A percentile compares a stretch with the other conserved stretches of the same genome.
Conservation (phyloP, 768 basidiomycete species). For the Candolleomyces efflorescens region DNA sequence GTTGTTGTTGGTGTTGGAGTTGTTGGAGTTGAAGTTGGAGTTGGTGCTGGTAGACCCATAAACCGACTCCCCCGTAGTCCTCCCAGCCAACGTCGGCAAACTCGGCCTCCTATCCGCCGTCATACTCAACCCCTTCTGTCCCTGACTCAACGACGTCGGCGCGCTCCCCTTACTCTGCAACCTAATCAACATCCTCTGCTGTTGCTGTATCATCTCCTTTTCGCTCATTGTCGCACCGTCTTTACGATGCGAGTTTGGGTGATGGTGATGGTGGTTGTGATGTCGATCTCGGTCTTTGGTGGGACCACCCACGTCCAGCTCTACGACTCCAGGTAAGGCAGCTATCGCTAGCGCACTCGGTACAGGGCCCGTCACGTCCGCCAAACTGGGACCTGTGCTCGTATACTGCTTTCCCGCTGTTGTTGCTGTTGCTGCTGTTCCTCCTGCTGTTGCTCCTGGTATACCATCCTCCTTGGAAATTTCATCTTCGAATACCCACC, state of each 20-base stretch:
- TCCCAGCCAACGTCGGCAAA: background rate
- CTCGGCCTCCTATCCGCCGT: background rate
- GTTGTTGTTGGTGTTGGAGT: background rate
- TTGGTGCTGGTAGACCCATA: background rate
- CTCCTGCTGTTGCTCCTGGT: too few relatives aligned
- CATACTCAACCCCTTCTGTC: background rate
- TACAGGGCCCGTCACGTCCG: background rate
- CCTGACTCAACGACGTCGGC: background rate
- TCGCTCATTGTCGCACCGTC: too few relatives aligned
- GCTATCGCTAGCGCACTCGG: background rate
- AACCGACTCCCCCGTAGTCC: too few relatives aligned
- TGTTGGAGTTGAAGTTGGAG: background rate
- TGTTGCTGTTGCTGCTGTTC: too few relatives aligned
- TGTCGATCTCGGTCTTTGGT: too few relatives aligned
- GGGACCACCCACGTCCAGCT: too few relatives aligned
- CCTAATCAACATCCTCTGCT: background rate
- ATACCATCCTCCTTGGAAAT: too few relatives aligned
- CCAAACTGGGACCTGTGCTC: conserved; percentile 1
- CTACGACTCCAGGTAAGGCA: too few relatives aligned
- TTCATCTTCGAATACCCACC: background rate
- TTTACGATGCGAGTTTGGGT: too few relatives aligned
- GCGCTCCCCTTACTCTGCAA: background rate
- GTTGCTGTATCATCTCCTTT: too few relatives aligned
- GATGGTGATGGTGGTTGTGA: too few relatives aligned
- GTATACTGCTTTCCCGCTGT: background rate